phyloP scores from a whole-genome alignment of 2,329 filamentous ascomycete genomes.

The Coniella lustricola region DNA sequence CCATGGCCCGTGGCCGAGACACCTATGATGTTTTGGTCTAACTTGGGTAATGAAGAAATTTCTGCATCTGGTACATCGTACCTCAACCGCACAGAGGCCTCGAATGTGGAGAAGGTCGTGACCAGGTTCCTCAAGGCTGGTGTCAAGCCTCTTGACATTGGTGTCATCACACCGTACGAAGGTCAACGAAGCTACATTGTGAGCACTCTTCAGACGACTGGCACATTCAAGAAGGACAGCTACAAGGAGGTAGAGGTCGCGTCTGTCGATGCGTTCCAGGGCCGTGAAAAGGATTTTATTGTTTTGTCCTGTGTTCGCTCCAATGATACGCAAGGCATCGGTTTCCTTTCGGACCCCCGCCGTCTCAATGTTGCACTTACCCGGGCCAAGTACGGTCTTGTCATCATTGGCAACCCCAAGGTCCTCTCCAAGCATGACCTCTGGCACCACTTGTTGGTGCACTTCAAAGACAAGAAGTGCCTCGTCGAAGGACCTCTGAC shows the following conservation, averaged over 20 bases:
- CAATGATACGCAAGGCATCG: conserved; percentile 98
- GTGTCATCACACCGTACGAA: conserved; percentile 98
- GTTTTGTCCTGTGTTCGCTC: conserved; percentile 96
- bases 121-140: conserved; percentile 98
- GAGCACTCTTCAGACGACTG: conserved; percentile 97
- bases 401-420: conserved; percentile 96
- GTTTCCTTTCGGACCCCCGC: conserved; percentile 94
- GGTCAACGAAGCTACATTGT: conserved; percentile 97
- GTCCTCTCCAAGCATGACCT: conserved; percentile 95
- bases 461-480: conserved; percentile 96
- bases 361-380: conserved; percentile 96
- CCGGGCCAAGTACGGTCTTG: conserved; percentile 91
- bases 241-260: conserved; percentile 99
- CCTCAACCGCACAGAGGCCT: conserved; percentile 92
- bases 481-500: conserved; percentile 91
- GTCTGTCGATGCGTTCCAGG: conserved; percentile 97
- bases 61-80: conserved; percentile 97
- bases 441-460: conserved; percentile 90
- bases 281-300: conserved; percentile 98
- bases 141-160: conserved; percentile 87
- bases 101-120: conserved; percentile 97
- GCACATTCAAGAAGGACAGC: conserved; percentile 94
- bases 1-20: conserved; percentile 92
- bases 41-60: conserved; percentile 94
- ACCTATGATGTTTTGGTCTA: conserved; percentile 99